phyloP scores from a whole-genome alignment of 2,329 filamentous ascomycete genomes.

The Xylariaceae sp. region DNA sequence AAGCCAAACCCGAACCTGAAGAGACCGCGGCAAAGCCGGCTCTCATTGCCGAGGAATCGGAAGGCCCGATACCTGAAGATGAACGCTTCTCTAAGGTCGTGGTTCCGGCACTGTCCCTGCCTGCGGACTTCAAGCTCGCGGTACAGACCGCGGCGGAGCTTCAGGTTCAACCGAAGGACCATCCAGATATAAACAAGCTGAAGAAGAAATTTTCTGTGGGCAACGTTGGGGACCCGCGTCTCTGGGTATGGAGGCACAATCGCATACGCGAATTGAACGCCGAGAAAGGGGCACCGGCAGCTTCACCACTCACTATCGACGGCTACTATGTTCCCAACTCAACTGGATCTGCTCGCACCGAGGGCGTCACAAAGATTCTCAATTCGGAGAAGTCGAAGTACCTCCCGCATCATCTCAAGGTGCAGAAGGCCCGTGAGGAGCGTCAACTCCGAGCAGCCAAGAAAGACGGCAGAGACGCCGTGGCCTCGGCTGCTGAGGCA shows the following conservation, averaged over 20 bases:
- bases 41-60: conserved; percentile 19
- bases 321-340: conserved; percentile 77
- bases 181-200: conserved; percentile 41
- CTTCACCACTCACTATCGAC: conserved; percentile 40
- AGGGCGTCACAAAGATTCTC: conserved; percentile 90
- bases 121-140: conserved; percentile 37
- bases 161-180: conserved; percentile 35
- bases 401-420: conserved; percentile 92
- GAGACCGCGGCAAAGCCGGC: conserved; percentile 18
- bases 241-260: conserved; percentile 52
- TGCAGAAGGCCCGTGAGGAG: conserved; percentile 84
- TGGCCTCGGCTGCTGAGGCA: conserved; percentile 59
- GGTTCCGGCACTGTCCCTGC: conserved; percentile 36
- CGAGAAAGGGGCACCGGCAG: conserved; percentile 21
- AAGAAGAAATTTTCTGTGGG: conserved; percentile 37
- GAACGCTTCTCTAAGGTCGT: conserved; percentile 43
- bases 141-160: conserved; percentile 38
- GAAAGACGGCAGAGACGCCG: conserved; percentile 59
- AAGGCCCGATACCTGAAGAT: conserved; percentile 30
- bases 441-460: conserved; percentile 67
- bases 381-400: conserved; percentile 98
- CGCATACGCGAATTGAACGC: conserved; percentile 50
- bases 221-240: conserved; percentile 41
- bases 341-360: conserved; percentile 81
- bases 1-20: conserved; percentile 17